Conservation (phyloP, 192 early-diverging fungal genomes). For the Coemansia sp. region DNA sequence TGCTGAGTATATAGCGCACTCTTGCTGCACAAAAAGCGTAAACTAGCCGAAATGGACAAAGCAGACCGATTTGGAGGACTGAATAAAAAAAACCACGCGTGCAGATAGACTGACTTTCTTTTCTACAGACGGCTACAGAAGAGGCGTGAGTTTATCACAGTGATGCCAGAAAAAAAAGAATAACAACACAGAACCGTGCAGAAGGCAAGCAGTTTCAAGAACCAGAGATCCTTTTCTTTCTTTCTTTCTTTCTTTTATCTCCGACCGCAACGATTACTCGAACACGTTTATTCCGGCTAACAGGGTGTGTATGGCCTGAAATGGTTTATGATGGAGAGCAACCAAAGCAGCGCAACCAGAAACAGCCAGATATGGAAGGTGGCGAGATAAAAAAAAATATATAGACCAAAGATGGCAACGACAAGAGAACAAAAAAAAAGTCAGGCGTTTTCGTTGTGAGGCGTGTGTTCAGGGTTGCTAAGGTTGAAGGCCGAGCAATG, state of each 20-base stretch:
- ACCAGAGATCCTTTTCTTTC: too few species aligned
- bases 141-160: background rate
- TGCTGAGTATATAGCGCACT: background rate
- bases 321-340: background rate
- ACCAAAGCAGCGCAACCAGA: background rate
- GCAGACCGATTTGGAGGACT: background rate
- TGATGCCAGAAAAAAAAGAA: background rate
- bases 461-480: too few species aligned
- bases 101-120: background rate
- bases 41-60: background rate
- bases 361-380: background rate
- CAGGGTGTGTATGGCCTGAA: too few species aligned
- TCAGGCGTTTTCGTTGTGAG: background rate
- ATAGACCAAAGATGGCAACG: background rate
- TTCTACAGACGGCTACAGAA: background rate
- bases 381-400: background rate
- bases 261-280: too few species aligned
- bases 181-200: background rate
- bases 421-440: background rate
- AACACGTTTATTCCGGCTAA: too few species aligned
- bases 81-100: background rate
- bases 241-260: too few species aligned
- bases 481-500: too few species aligned
- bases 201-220: background rate
- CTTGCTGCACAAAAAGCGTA: background rate